A percentile compares a stretch with the other conserved stretches of the same genome.
Conservation (phyloP, 1,139 yeast genomes). For the Hemisphaericaspora subhashii region DNA sequence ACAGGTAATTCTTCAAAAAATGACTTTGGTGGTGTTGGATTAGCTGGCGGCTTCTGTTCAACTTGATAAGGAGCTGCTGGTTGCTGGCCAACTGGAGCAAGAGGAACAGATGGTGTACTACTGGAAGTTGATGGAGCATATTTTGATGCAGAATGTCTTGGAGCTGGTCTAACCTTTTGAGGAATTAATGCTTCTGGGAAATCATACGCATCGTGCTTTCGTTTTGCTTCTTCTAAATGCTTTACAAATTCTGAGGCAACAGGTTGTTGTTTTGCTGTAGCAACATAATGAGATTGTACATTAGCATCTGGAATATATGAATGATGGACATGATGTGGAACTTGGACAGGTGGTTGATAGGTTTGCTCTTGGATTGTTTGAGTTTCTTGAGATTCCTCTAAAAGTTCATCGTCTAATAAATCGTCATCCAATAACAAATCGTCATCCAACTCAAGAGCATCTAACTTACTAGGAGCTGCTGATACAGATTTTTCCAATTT, state of each 20-base stretch:
- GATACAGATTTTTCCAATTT: background rate
- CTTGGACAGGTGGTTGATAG: constrained; percentile 5
- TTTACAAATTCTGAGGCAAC: constrained; percentile 15
- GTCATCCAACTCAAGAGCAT: constrained; percentile 18
- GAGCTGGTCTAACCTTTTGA: constrained; percentile 36
- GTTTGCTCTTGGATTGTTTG: constrained; percentile 4
- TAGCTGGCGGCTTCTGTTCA: constrained; percentile 11
- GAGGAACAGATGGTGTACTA: constrained; percentile 14
- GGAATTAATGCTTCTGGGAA: constrained; percentile 66
- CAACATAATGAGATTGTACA: constrained; percentile 6
- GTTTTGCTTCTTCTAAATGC: constrained; percentile 46
- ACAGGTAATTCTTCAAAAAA: constrained; percentile 60
- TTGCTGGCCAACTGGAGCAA: constrained; percentile 11
- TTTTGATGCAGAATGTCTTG: constrained; percentile 24
- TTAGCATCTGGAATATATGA: constrained; percentile 10
- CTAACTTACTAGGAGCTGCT: constrained; percentile 7
- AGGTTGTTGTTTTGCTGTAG: constrained; percentile 5
- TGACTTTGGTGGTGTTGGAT: constrained; percentile 28
- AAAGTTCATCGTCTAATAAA: constrained; percentile 18
- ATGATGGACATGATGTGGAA: constrained; percentile 6
- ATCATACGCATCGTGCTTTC: constrained; percentile 75
- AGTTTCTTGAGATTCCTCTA: constrained; percentile 2
- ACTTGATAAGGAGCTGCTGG: constrained; percentile 6
- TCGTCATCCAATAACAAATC: constrained; percentile 18
- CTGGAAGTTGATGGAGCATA: constrained; percentile 29